phyloP scores from a whole-genome alignment of 768 basidiomycete species.

The Amanita fuliginea region DNA sequence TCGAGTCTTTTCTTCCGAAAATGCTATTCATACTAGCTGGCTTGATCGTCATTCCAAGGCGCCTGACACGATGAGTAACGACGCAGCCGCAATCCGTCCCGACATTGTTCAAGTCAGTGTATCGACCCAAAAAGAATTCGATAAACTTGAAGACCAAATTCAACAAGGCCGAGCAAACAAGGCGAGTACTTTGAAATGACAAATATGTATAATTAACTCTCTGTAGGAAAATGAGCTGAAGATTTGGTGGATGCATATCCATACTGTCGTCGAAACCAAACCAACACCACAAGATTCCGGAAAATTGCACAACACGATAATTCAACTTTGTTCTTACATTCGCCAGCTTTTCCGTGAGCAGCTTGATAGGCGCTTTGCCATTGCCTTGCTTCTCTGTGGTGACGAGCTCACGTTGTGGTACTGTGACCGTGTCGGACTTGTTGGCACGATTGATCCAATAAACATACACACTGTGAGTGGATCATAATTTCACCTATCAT shows the following conservation, averaged over 20 bases:
- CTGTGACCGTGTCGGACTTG: slow-evolving; percentile 8
- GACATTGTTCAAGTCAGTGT: background rate
- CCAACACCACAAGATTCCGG: background rate
- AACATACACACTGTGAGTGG: slow-evolving; percentile 5
- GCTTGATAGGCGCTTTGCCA: slow-evolving; percentile 7
- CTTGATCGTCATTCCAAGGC: background rate
- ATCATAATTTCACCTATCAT: background rate
- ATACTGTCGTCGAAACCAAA: background rate
- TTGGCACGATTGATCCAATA: slow-evolving; percentile 6
- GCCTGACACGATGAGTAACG: background rate
- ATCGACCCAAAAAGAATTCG: background rate
- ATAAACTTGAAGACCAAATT: background rate
- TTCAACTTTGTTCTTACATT: slow-evolving; percentile 6
- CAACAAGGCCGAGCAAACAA: background rate
- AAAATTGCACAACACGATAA: background rate
- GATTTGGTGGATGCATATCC: background rate
- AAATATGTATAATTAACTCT: too few relatives aligned
- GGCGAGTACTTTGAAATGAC: background rate
- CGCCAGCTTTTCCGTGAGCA: slow-evolving; percentile 9
- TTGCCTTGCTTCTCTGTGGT: slow-evolving; percentile 3
- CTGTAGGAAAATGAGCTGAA: background rate
- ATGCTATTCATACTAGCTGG: background rate
- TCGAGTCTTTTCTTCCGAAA: too few relatives aligned
- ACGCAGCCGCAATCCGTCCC: background rate
- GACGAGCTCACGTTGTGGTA: slow-evolving; percentile 5